These are phyloP conservation scores for Lycium barbarum DNA, from an alignment of 257 asterid species.

Conservation along the genomic window DNA sequence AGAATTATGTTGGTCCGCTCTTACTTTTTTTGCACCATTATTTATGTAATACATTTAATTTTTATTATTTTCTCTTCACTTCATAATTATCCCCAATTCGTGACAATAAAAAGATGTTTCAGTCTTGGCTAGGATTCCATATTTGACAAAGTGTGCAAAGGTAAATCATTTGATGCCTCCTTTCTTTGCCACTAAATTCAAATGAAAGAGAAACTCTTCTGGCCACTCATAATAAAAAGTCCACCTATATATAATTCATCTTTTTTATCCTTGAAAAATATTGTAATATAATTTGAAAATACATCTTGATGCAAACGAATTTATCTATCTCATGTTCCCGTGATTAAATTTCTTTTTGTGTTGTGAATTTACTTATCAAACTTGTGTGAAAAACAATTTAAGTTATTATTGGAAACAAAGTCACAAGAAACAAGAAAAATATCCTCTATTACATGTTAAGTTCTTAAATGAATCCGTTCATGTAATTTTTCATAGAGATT, in stretches of 20 bases:
- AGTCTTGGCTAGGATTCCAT: slow-evolving; percentile 29
- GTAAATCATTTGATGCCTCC: slow-evolving; percentile 22
- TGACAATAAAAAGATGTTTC: slow-evolving; percentile 12
- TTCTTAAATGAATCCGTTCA: neutral
- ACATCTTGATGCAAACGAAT: neutral
- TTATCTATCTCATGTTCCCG: neutral
- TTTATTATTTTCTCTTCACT: slow-evolving; percentile 16
- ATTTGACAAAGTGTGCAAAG: slow-evolving; percentile 30
- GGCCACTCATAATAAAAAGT: neutral
- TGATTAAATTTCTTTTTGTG: neutral
- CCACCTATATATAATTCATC: neutral
- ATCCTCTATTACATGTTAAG: neutral
- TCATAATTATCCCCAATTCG: slow-evolving; percentile 19
- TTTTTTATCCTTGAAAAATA: neutral
- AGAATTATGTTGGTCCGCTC: slow-evolving; percentile 26
- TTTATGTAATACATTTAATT: slow-evolving; percentile 20
- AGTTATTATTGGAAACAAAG: neutral
- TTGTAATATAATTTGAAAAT: neutral
- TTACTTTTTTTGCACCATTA: neutral
- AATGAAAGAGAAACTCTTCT: neutral
- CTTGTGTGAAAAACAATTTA: neutral
- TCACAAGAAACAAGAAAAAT: neutral
- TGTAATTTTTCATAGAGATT: too few relatives aligned
- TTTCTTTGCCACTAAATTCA: slow-evolving; percentile 19
- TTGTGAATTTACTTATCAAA: neutral